Percentiles rank a stretch among this genome's conserved stretches.
Conservation (phyloP, 139 green algal genomes). For the Chlorella sp. region DNA sequence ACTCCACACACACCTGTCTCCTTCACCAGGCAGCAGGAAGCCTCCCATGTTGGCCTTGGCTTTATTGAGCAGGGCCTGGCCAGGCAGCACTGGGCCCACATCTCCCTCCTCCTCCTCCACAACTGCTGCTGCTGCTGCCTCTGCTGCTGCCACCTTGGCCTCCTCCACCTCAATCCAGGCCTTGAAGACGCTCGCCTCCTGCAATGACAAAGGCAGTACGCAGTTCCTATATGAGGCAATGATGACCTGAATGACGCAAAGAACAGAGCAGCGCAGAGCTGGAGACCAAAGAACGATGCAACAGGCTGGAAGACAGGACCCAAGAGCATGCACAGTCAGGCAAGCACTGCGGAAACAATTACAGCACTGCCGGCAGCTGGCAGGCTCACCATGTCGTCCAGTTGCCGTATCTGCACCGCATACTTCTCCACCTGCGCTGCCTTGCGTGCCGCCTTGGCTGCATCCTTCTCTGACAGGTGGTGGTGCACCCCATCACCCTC, state of each 20-base stretch:
- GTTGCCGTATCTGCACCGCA: no score
- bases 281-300: no score
- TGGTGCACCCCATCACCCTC: no score
- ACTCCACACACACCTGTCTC: constrained; percentile 20
- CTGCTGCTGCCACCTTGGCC: constrained; percentile 16
- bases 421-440: no score
- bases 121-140: constrained; percentile 18
- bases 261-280: no score
- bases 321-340: not conserved
- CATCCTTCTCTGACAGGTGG: no score
- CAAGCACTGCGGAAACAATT: not conserved
- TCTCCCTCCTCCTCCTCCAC: constrained; percentile 43
- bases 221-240: no score
- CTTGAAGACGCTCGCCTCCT: constrained; percentile 56
- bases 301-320: no score
- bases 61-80: not conserved
- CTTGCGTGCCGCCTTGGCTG: no score
- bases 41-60: constrained; percentile 48
- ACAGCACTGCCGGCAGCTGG: not conserved
- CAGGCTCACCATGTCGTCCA: no score
- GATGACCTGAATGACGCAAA: no score
- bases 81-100: constrained; percentile 56
- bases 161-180: constrained; percentile 33
- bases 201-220: no score
- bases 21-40: constrained; percentile 49